Evolutionary conservation across 2,329 filamentous ascomycete species (phyloP).

Genomic region (Pseudocercospora macadamiae): DNA sequence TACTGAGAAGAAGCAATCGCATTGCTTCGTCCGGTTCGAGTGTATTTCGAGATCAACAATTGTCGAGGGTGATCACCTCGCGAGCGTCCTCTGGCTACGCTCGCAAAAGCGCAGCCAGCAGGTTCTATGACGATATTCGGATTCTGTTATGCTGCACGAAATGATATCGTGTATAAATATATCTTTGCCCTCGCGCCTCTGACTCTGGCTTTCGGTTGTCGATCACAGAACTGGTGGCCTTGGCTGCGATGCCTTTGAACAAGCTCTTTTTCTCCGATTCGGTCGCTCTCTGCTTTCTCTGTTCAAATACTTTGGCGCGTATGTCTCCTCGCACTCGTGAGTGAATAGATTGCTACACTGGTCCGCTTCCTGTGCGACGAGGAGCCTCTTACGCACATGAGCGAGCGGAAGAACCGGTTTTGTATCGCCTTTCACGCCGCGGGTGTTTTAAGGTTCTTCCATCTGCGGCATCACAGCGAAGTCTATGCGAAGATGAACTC

Average conservation of each 20-base stretch:
- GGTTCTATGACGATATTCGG: not conserved
- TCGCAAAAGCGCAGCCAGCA: not conserved
- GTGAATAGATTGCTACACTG: too few relatives aligned
- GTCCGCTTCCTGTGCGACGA: not conserved
- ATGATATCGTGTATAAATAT: not conserved
- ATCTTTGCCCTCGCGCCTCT: not conserved
- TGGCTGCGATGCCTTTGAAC: not conserved
- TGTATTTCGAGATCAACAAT: not conserved
- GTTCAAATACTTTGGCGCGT: too few relatives aligned
- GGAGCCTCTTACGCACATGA: not conserved
- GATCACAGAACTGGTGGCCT: not conserved
- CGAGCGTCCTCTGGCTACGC: not conserved
- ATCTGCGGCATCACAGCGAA: not conserved
- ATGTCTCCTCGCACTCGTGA: too few relatives aligned
- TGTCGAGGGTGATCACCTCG: not conserved
- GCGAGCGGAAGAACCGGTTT: not conserved
- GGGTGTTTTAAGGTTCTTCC: not conserved
- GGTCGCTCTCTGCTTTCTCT: not conserved
- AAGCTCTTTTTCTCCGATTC: not conserved
- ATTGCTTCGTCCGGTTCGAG: not conserved
- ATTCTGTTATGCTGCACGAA: not conserved
- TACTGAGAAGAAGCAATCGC: not conserved
- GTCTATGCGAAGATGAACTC: not conserved
- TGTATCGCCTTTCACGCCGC: not conserved
- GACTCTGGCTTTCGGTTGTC: not conserved